Evolutionary conservation across 2,329 filamentous ascomycete genomes (phyloP), one percentile per base, ranked within the genome.

Genomic region (Dothideomycetes sp.): DNA sequence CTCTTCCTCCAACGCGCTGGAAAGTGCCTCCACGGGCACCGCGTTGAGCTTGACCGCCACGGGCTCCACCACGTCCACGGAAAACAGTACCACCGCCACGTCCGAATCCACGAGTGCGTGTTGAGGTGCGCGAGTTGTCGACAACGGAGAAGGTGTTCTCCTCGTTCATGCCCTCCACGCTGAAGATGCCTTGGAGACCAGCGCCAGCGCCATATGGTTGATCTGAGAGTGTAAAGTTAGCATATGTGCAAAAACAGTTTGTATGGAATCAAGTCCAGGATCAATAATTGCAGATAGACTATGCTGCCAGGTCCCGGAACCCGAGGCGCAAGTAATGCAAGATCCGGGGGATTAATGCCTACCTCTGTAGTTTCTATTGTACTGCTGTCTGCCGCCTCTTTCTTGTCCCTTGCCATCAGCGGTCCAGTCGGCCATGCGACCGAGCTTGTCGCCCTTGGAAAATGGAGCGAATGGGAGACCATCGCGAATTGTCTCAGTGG

Each of bases 401-500:
- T 91, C 85, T 40, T 70, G 59, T 51, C 78, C 75, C 68, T 95
- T 95, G 62, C 84, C 79, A 59, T 95, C 91, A 35, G 79, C 59
- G 14, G 88, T 94, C 91, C 91, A 98, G 72, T 98, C 91, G 45
- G 91, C 91, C 88, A 98, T 96, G 62, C 91, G 88, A 58, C 91
- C 91, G 45, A 98, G 73, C 75, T 95, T 96, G 72, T 98, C 91
- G 61, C 86, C 87, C 68, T 98, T 98, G 51, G 88, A 95, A 72
- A 91, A 98, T 45, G 91, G 91, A 53, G 91, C 91, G 64, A 95
- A 98, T 30, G 91, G 91, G 36, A 96, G 86, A 60, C 91, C 91
- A 60, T 94, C 81, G 55, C 96, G 76, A 46, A 84, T 94, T 48
- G 85, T 94, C 62, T 94, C 85, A 54, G 69, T 77, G 45, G 87